Conservation (phyloP, 2,329 filamentous ascomycete genomes). For the Trichoderma hamatum region DNA sequence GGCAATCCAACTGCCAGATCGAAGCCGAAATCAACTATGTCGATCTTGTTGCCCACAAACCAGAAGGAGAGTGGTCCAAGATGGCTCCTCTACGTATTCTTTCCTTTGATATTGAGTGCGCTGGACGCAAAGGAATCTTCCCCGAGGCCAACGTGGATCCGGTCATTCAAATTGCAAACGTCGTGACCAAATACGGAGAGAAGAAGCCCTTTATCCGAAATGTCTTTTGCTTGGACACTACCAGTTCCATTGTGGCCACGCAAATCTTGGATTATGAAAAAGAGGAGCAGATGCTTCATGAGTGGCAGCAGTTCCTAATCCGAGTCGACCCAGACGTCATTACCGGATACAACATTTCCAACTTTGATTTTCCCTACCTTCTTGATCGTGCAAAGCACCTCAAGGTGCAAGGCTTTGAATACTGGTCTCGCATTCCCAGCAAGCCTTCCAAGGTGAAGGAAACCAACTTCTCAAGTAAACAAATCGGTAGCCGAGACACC, state of each 20-base stretch:
- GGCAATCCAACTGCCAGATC: conserved; percentile 94
- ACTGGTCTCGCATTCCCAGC: conserved; percentile 79
- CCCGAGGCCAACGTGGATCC: conserved; percentile 90
- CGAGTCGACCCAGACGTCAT: conserved; percentile 95
- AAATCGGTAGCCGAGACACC: conserved; percentile 95
- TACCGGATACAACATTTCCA: conserved; percentile 97
- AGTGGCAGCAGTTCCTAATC: conserved; percentile 88
- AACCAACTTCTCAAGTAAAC: conserved; percentile 92
- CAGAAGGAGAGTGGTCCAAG: conserved; percentile 94
- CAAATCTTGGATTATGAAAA: conserved; percentile 81
- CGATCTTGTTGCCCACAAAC: conserved; percentile 82
- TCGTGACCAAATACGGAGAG: conserved; percentile 93
- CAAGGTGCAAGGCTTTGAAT: conserved; percentile 78
- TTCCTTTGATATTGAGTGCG: conserved; percentile 98
- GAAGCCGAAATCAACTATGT: conserved; percentile 83
- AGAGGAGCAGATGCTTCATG: conserved; percentile 88
- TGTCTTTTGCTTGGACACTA: conserved; percentile 92
- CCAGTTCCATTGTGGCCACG: conserved; percentile 91
- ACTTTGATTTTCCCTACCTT: conserved; percentile 98
- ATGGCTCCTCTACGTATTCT: conserved; percentile 92
- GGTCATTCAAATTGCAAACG: conserved; percentile 96
- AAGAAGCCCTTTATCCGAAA: conserved; percentile 94
- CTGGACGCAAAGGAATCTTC: conserved; percentile 95
- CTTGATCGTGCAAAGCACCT: conserved; percentile 85
- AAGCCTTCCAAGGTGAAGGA: conserved; percentile 73